Evolutionary conservation across 352 stramenopile genomes (phyloP).

Genomic region (Globisporangium carolinianum): DNA sequence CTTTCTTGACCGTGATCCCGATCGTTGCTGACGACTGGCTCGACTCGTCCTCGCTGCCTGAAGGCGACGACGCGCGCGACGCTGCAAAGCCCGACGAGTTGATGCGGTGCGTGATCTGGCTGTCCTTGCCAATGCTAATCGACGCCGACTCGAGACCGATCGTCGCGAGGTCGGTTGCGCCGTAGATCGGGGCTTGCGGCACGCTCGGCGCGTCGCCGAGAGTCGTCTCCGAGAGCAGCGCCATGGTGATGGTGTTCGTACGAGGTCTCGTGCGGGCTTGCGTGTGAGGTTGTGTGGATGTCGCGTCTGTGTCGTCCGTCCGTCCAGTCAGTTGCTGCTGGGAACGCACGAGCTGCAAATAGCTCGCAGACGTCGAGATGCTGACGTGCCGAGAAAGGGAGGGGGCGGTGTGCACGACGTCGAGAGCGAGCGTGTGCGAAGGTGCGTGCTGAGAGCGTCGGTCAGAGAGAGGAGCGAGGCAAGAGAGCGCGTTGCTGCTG

Average conservation of each 20-base stretch:
- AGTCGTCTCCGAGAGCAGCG: constrained; percentile 8
- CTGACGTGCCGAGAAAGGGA: too few relatives aligned
- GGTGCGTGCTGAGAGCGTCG: too few relatives aligned
- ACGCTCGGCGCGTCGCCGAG: not conserved
- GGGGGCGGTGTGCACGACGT: too few relatives aligned
- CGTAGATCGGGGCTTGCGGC: constrained; percentile 7
- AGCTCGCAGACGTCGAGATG: too few relatives aligned
- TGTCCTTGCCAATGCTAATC: constrained; percentile 1
- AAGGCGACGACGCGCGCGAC: constrained; percentile 28
- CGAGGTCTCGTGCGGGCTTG: not conserved
- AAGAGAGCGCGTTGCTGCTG: not conserved
- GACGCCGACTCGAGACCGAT: not conserved
- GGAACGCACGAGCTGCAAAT: too few relatives aligned
- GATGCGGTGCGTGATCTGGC: constrained; percentile 15
- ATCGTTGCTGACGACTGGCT: constrained; percentile 14
- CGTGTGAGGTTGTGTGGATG: not conserved
- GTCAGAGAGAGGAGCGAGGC: too few relatives aligned
- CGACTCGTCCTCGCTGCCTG: constrained; percentile 30
- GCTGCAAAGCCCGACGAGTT: constrained; percentile 18
- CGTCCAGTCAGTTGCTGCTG: too few relatives aligned
- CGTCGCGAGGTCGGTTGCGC: not conserved
- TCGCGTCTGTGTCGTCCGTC: not conserved
- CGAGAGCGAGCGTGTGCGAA: too few relatives aligned
- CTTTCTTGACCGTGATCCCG: constrained; percentile 9
- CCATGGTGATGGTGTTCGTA: constrained; percentile 1